phyloP scores from a whole-genome alignment of 2,329 filamentous ascomycete genomes.

The Beauveria sp. region DNA sequence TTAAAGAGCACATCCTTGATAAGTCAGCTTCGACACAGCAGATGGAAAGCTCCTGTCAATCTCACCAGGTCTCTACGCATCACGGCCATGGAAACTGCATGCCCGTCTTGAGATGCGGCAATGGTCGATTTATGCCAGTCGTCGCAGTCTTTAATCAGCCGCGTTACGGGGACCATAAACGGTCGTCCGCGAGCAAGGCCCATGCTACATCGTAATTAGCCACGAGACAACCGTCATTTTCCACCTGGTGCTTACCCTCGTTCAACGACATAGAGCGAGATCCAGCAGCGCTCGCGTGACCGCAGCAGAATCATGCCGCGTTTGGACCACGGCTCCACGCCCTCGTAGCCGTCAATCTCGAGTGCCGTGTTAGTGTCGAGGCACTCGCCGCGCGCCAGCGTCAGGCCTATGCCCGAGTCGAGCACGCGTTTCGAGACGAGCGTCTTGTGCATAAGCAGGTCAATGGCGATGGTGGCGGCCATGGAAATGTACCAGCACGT shows the following conservation, averaged over 20 bases:
- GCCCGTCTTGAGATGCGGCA: conserved; percentile 60
- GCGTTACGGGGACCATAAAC: conserved; percentile 60
- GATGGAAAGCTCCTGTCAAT: neutral
- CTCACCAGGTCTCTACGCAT: conserved; percentile 57
- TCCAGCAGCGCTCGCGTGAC: conserved; percentile 61
- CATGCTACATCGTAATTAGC: conserved; percentile 33
- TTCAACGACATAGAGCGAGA: conserved; percentile 65
- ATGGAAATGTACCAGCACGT: conserved; percentile 65
- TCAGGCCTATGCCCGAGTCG: conserved; percentile 37
- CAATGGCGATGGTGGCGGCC: conserved; percentile 61
- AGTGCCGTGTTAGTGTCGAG: conserved; percentile 60
- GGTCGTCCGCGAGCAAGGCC: conserved; percentile 62
- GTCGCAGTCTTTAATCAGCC: conserved; percentile 59
- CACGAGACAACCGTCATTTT: no score
- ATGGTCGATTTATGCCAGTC: conserved; percentile 58
- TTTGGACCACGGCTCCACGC: conserved; percentile 53
- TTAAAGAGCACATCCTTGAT: conserved; percentile 46
- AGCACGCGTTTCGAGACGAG: conserved; percentile 46
- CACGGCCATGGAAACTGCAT: conserved; percentile 65
- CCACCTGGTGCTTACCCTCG: conserved; percentile 43
- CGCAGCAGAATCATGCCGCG: conserved; percentile 54
- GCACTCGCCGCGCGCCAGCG: conserved; percentile 56
- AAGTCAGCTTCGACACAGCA: conserved; percentile 10
- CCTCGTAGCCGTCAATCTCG: conserved; percentile 58
- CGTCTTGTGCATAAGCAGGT: conserved; percentile 63